Evolutionary conservation across 2,329 filamentous ascomycete species (phyloP), one percentile per base, ranked within the genome.

Genomic region (Tetracladium maxilliforme): DNA sequence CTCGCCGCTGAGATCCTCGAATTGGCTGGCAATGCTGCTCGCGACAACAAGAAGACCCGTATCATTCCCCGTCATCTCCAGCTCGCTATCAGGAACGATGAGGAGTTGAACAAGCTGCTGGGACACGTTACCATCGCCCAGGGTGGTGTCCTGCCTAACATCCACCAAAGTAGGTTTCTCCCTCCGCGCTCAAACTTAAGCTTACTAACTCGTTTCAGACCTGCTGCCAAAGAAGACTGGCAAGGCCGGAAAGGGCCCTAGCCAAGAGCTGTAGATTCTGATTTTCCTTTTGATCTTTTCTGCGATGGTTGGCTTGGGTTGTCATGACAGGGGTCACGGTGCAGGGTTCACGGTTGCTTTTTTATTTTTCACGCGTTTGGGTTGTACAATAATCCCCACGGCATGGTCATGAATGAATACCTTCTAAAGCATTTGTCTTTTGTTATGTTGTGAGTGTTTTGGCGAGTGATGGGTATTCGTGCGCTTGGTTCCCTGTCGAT

Each of bases 21-120:
- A 64, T 65, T 98, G 63, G 90, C 90, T 56, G 90, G 90, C 46
- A 98, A 98, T 59, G 90, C 90, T 47, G 90, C 90, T 37, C 87
- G 90, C 46, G 90, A 98, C 66, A 94, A 95, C 77, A 98, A 98
- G 82, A 95, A 95, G 80, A 98, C 87, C 39, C 86, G 90, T 79
- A 98, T 98, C 65, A 98, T 95, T 34, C 90, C 90, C 39, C 84
- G 90, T 60, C 90, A 98, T 61, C 74, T 98, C 23, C 90, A 98
- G 68, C 83, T 98, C 44, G 90, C 90, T 61, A 98, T 98, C 67
- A 78, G 90, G 51, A 94, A 94, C 65, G 87, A 95, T 58, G 87
- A 95, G 72, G 90, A 98, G 64, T 59, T 95, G 80, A 94, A 95
- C 80, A 95, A 93, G 73, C 77, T 92, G 35, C 70, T 93, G 38